phyloP scores from a whole-genome alignment of 164 flowering plant genomes.

The Sedum album region DNA sequence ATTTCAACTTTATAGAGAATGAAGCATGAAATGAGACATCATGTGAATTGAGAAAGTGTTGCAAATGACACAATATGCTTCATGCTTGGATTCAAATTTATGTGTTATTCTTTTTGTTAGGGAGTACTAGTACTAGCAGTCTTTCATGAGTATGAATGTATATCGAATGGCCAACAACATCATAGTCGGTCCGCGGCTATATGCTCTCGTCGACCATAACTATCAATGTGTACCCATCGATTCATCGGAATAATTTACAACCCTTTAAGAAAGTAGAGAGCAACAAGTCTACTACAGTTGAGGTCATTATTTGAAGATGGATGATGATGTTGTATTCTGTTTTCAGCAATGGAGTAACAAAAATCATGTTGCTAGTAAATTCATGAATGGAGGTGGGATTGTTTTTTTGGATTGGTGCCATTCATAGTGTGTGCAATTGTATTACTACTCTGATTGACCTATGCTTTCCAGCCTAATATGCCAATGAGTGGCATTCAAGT shows the following conservation, averaged over 20 bases:
- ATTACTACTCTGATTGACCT: background rate
- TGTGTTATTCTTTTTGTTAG: background rate
- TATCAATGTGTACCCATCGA: background rate
- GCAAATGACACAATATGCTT: too few species aligned
- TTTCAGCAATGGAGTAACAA: too few species aligned
- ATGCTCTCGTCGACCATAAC: background rate
- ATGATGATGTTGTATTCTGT: background rate
- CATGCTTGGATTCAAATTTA: too few species aligned
- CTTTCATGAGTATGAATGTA: background rate
- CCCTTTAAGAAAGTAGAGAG: background rate
- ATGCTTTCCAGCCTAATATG: constrained; percentile 8
- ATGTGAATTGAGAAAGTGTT: background rate
- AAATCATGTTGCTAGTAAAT: background rate
- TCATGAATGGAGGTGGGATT: background rate
- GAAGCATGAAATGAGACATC: constrained; percentile 7
- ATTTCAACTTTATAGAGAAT: constrained; percentile 2
- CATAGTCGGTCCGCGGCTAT: background rate
- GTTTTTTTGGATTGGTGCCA: background rate
- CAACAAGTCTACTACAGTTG: background rate
- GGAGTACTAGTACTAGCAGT: background rate
- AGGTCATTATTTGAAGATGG: background rate
- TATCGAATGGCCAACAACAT: constrained; percentile 3
- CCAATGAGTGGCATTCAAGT: constrained; percentile 8
- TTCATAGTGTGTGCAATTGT: background rate
- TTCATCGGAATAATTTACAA: background rate